Percentiles rank a stretch among this genome's conserved stretches.
Conservation (phyloP, 2,329 filamentous ascomycete genomes). For the Fusarium beomiforme region DNA sequence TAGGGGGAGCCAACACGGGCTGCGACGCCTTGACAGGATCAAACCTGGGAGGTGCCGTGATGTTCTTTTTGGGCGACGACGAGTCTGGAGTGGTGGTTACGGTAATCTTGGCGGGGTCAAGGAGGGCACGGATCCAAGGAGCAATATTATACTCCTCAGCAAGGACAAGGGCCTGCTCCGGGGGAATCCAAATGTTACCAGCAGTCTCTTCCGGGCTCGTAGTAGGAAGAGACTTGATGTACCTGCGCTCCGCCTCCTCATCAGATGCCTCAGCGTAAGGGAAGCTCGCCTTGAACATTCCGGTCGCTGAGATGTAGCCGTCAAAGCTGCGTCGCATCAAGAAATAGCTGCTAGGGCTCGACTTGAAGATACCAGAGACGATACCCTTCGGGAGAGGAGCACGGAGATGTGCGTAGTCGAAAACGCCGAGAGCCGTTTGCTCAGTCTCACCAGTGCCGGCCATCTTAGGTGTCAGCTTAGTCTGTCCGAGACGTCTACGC, state of each 20-base stretch:
- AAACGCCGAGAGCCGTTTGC: slow-evolving; percentile 78
- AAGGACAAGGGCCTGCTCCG: slow-evolving; percentile 80
- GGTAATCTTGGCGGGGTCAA: slow-evolving; percentile 85
- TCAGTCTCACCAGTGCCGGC: slow-evolving; percentile 79
- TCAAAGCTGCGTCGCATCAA: slow-evolving; percentile 91
- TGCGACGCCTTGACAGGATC: slow-evolving; percentile 60
- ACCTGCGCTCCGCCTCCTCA: slow-evolving; percentile 80
- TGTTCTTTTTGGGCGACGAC: slow-evolving; percentile 77
- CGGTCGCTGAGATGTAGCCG: slow-evolving; percentile 85
- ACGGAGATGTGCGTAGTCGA: slow-evolving; percentile 96
- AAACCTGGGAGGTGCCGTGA: slow-evolving; percentile 84
- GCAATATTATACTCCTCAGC: slow-evolving; percentile 88
- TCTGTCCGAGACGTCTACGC: slow-evolving; percentile 90
- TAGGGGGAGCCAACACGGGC: slow-evolving; percentile 59
- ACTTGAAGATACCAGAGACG: slow-evolving; percentile 91
- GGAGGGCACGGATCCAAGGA: slow-evolving; percentile 89
- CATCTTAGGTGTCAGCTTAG: slow-evolving; percentile 85
- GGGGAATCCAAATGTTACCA: slow-evolving; percentile 95
- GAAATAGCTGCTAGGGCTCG: slow-evolving; percentile 92
- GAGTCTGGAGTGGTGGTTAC: slow-evolving; percentile 69
- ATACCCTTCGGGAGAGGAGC: slow-evolving; percentile 93
- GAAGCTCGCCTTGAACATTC: slow-evolving; percentile 93
- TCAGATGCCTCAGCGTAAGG: slow-evolving; percentile 78
- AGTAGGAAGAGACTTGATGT: slow-evolving; percentile 83
- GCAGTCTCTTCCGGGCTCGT: slow-evolving; percentile 93